These are phyloP conservation scores for Albatrellus sp. DNA, from an alignment of 1,284 basidiomycete species.

Conservation along the genomic window DNA sequence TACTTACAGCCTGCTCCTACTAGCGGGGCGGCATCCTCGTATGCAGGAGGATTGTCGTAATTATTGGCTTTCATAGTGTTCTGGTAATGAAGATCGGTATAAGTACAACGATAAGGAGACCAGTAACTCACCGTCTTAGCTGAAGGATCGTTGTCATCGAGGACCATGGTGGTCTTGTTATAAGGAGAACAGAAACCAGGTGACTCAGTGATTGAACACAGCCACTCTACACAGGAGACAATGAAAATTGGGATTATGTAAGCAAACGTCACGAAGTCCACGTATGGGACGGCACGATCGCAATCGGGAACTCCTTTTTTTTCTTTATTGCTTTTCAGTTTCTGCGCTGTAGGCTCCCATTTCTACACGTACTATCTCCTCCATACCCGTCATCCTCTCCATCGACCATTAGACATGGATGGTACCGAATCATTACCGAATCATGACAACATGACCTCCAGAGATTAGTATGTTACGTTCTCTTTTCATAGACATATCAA, in stretches of 20 bases:
- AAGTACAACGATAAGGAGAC: neutral
- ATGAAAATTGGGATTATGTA: too few relatives aligned
- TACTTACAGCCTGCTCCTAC: neutral
- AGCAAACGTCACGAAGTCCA: too few relatives aligned
- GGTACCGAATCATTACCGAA: constrained; percentile 27
- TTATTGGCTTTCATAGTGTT: too few relatives aligned
- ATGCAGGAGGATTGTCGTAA: constrained; percentile 9
- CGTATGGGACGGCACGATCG: too few relatives aligned
- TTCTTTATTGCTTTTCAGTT: neutral
- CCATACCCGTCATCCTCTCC: neutral
- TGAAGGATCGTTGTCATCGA: neutral
- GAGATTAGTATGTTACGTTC: constrained; percentile 61
- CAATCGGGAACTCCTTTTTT: neutral
- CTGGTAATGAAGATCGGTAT: neutral
- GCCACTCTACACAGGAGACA: too few relatives aligned
- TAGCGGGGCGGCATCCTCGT: constrained; percentile 4
- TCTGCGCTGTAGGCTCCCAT: neutral
- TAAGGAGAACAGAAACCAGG: neutral
- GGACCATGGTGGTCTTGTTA: neutral
- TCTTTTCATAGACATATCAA: constrained; percentile 9
- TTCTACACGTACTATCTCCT: neutral
- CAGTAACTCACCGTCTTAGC: neutral
- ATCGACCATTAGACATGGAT: constrained; percentile 23
- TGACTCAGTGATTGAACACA: too few relatives aligned
- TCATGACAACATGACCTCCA: constrained; percentile 50